Percentiles rank a stretch among this genome's conserved stretches.
Conservation (phyloP, 1,139 yeast species). For the Yamadazyma aaseri region DNA sequence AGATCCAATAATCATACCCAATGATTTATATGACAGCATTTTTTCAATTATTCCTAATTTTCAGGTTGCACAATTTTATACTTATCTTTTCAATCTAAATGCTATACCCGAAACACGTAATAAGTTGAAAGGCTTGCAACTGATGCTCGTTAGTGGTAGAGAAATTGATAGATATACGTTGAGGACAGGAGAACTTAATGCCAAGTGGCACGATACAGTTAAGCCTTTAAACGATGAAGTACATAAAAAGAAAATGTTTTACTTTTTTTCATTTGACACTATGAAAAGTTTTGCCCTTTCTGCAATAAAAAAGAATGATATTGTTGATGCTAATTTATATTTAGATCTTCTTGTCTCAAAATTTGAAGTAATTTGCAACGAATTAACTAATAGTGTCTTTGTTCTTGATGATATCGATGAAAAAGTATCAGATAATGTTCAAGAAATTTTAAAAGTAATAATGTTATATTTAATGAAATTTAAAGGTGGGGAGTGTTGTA, state of each 20-base stretch:
- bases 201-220: slow-evolving; percentile 39
- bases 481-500: slow-evolving; percentile 35
- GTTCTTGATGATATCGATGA: slow-evolving; percentile 16
- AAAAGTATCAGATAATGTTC: slow-evolving; percentile 23
- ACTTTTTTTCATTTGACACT: slow-evolving; percentile 31
- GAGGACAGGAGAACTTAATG: slow-evolving; percentile 36
- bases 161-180: slow-evolving; percentile 32
- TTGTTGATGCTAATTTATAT: slow-evolving; percentile 34
- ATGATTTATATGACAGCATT: slow-evolving; percentile 20
- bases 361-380: slow-evolving; percentile 29
- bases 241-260: slow-evolving; percentile 29
- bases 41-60: slow-evolving; percentile 20
- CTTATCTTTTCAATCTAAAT: slow-evolving; percentile 34
- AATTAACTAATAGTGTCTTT: slow-evolving; percentile 11
- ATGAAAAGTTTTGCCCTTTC: slow-evolving; percentile 23
- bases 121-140: slow-evolving; percentile 22
- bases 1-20: slow-evolving; percentile 22
- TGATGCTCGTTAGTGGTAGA: slow-evolving; percentile 26
- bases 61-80: slow-evolving; percentile 27
- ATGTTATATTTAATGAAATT: slow-evolving; percentile 37
- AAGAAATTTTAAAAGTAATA: slow-evolving; percentile 26
- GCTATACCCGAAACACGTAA: slow-evolving; percentile 23
- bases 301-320: slow-evolving; percentile 27
- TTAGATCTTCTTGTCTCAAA: slow-evolving; percentile 36
- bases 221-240: slow-evolving; percentile 15